These are phyloP conservation scores for Dictyostelium capitatum DNA, from an alignment of 78 protist genomes.

Conservation along the genomic window DNA sequence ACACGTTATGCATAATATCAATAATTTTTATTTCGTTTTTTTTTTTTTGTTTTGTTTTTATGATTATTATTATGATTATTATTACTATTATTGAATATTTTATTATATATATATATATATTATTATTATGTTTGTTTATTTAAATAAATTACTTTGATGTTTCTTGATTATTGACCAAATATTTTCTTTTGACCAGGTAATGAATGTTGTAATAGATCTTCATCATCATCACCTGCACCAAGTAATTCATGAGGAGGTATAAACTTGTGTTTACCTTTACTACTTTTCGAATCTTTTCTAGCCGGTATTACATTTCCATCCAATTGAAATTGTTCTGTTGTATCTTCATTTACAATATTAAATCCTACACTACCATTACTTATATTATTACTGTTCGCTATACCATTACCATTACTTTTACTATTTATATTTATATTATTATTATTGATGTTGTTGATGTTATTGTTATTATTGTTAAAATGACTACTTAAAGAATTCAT, in stretches of 20 bases:
- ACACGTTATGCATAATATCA: too few species aligned
- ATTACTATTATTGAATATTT: too few species aligned
- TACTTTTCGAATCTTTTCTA: conserved; percentile 54
- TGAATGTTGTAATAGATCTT: conserved; percentile 36
- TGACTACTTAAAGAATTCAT: conserved; percentile 33
- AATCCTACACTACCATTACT: neutral
- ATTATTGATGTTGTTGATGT: neutral
- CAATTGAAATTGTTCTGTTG: neutral
- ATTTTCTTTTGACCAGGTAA: conserved; percentile 64
- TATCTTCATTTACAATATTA: neutral
- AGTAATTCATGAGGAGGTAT: conserved; percentile 69
- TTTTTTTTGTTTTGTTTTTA: too few species aligned
- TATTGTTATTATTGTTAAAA: conserved; percentile 13
- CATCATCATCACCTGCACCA: neutral
- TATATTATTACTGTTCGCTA: neutral
- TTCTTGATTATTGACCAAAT: conserved; percentile 47
- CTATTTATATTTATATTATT: neutral
- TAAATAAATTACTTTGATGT: neutral
- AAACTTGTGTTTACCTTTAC: conserved; percentile 42
- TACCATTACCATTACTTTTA: neutral
- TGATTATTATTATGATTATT: too few species aligned
- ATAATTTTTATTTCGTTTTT: too few species aligned
- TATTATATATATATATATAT: neutral
- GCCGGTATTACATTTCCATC: conserved; percentile 3
- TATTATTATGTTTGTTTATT: neutral